A percentile compares a stretch with the other conserved stretches of the same genome.
Conservation (phyloP, 345 rosid genomes). For the Boechera stricta region DNA sequence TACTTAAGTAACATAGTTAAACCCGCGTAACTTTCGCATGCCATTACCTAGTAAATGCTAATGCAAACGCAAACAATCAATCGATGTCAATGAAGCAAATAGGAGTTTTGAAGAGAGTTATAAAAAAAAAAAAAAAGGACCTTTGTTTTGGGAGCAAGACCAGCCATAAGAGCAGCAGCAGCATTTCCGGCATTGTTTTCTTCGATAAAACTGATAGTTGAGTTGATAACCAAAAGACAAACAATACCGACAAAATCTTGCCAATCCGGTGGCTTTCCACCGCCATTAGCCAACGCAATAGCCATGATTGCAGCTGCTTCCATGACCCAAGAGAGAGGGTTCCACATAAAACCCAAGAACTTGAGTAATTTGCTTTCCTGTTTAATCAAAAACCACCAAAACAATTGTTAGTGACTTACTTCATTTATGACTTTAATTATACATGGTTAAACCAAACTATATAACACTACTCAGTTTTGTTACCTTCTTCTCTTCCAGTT, state of each 20-base stretch:
- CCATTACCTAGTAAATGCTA: no score
- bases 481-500: conserved; percentile 85
- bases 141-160: conserved; percentile 73
- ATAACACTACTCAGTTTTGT: background rate
- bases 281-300: conserved; percentile 83
- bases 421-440: background rate
- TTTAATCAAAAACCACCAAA: background rate
- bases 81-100: background rate
- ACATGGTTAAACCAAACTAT: background rate
- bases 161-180: conserved; percentile 88
- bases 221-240: conserved; percentile 74
- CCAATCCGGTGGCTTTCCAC: conserved; percentile 78
- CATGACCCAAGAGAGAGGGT: conserved; percentile 93
- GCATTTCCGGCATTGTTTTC: conserved; percentile 94
- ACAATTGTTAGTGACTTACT: background rate
- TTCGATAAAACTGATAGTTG: conserved; percentile 83
- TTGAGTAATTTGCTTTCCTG: conserved; percentile 81
- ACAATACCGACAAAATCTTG: conserved; percentile 64
- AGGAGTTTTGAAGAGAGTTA: background rate
- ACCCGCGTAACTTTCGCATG: no score
- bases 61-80: no score
- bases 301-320: conserved; percentile 93
- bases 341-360: conserved; percentile 95
- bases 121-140: conserved; percentile 22
- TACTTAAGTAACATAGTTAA: no score